Evolutionary conservation across 1,284 basidiomycete genomes (phyloP).

Genomic region (Cutaneotrichosporon sp.): DNA sequence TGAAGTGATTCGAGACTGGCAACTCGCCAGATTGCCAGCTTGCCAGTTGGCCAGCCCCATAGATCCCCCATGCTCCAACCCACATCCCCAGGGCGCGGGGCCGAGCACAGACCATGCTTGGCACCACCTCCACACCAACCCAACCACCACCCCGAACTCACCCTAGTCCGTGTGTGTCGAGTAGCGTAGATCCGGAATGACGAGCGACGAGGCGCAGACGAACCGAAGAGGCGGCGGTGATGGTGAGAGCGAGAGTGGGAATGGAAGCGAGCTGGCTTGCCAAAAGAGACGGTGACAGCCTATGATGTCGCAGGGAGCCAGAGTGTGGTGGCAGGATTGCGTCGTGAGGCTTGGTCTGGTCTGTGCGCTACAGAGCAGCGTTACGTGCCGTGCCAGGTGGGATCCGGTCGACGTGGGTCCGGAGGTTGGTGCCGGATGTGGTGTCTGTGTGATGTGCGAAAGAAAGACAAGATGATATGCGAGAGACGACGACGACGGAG

Average conservation of each 20-base stretch:
- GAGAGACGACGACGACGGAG: too few species aligned
- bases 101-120: background rate
- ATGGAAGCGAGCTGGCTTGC: background rate
- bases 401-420: background rate
- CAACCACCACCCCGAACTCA: background rate
- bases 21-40: too few species aligned
- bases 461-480: too few species aligned
- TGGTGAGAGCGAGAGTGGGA: too few species aligned
- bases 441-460: too few species aligned
- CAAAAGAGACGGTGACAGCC: background rate
- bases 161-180: background rate
- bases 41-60: background rate
- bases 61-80: background rate
- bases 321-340: background rate
- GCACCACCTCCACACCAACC: background rate
- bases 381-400: background rate
- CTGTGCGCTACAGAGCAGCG: background rate
- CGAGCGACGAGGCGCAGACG: background rate
- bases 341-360: background rate
- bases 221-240: background rate
- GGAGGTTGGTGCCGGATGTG: background rate
- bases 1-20: too few species aligned
- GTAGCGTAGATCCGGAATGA: background rate
- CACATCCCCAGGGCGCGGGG: background rate
- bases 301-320: background rate